phyloP scores from a whole-genome alignment of 129 eudicot genomes.

The Artemisia argyi region DNA sequence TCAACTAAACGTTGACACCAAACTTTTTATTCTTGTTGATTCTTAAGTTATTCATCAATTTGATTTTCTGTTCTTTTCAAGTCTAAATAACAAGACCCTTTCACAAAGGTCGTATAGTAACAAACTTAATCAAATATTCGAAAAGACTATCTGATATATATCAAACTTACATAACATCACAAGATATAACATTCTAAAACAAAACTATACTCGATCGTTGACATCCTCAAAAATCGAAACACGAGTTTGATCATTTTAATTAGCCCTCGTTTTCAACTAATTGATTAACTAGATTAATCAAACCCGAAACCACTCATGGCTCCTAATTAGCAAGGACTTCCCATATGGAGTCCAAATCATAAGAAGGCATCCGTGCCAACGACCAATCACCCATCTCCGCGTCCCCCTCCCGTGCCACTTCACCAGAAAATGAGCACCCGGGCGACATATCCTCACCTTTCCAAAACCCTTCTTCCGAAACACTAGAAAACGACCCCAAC shows the following conservation, averaged over 20 bases:
- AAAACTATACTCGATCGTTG: background rate
- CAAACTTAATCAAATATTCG: background rate
- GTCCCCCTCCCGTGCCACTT: slow-evolving; percentile 24
- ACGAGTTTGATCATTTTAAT: too few relatives aligned
- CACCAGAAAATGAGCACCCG: too few relatives aligned
- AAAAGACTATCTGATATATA: background rate
- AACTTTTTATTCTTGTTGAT: too few relatives aligned
- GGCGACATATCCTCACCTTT: too few relatives aligned
- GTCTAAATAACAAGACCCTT: background rate
- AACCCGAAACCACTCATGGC: background rate
- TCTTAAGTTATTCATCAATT: too few relatives aligned
- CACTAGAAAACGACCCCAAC: too few relatives aligned
- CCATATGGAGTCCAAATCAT: slow-evolving; percentile 79
- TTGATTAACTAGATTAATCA: background rate
- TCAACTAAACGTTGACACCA: too few relatives aligned
- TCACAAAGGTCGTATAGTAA: background rate
- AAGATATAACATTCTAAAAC: background rate
- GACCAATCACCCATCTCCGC: slow-evolving; percentile 54
- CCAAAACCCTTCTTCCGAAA: too few relatives aligned
- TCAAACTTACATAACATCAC: background rate
- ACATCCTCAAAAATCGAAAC: slow-evolving; percentile 21
- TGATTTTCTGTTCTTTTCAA: background rate
- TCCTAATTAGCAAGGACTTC: slow-evolving; percentile 65
- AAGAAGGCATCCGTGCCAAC: slow-evolving; percentile 70
- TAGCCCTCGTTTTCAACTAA: too few relatives aligned